These are phyloP conservation scores for Dryas octopetala DNA, from an alignment of 306 rosid species.

Conservation along the genomic window DNA sequence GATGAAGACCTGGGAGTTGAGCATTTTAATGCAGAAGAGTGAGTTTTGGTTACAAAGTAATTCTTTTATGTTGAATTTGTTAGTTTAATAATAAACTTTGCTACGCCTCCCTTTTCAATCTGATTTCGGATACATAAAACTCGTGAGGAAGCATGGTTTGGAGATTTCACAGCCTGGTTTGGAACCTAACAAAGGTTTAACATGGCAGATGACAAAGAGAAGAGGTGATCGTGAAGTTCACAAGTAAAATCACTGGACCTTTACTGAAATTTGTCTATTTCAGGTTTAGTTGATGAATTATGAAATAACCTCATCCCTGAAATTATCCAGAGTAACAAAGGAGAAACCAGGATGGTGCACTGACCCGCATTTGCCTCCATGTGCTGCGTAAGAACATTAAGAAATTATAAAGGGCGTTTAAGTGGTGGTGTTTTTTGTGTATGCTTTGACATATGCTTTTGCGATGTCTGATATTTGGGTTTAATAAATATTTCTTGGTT, in stretches of 20 bases:
- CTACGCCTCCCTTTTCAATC: slow-evolving; percentile 11
- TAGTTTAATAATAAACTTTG: slow-evolving; percentile 9
- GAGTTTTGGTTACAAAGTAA: slow-evolving; percentile 41
- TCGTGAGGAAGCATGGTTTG: slow-evolving; percentile 87
- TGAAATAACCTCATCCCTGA: slow-evolving; percentile 1
- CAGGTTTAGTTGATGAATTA: not conserved
- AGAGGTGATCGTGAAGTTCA: slow-evolving; percentile 92
- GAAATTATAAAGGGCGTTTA: not conserved
- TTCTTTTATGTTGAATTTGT: slow-evolving; percentile 13
- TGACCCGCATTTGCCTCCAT: slow-evolving; percentile 93
- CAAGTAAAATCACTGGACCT: slow-evolving; percentile 52
- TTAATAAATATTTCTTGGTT: not conserved
- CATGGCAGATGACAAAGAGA: slow-evolving; percentile 99
- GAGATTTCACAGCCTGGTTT: slow-evolving; percentile 98
- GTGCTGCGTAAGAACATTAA: slow-evolving; percentile 77
- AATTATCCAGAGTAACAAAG: slow-evolving; percentile 59
- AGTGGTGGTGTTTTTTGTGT: slow-evolving; percentile 3
- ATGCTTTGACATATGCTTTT: slow-evolving; percentile 4
- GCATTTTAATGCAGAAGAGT: slow-evolving; percentile 92
- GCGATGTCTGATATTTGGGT: slow-evolving; percentile 13
- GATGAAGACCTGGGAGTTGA: slow-evolving; percentile 98
- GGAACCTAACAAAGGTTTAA: slow-evolving; percentile 83
- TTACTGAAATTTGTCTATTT: not conserved
- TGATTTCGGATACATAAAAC: slow-evolving; percentile 62
- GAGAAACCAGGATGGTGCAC: slow-evolving; percentile 98